Conservation (phyloP, 2,329 filamentous ascomycete genomes). For the Dothidotthia symphoricarpi region DNA sequence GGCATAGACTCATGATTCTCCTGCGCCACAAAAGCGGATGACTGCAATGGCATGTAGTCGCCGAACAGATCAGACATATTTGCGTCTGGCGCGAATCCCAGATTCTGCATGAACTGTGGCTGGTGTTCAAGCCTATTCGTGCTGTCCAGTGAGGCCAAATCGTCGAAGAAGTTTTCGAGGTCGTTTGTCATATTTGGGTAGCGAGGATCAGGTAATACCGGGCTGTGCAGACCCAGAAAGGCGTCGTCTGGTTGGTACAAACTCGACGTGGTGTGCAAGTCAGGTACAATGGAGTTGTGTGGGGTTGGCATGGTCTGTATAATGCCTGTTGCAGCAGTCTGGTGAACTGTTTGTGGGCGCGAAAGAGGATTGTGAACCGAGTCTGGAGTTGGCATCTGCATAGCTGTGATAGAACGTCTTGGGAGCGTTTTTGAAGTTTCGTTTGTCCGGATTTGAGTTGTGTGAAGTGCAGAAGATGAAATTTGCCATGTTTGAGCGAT, state of each 20-base stretch:
- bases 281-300: conserved; percentile 12
- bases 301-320: conserved; percentile 3
- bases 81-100: conserved; percentile 63
- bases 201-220: conserved; percentile 17
- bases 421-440: conserved; percentile 3
- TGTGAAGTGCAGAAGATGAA: background rate
- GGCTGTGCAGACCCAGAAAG: conserved; percentile 2
- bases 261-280: conserved; percentile 5
- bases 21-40: conserved; percentile 32
- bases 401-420: conserved; percentile 4
- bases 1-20: conserved; percentile 15
- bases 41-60: conserved; percentile 42
- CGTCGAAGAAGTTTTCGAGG: conserved; percentile 57
- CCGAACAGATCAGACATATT: conserved; percentile 57
- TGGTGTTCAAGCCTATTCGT: conserved; percentile 55
- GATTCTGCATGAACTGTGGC: conserved; percentile 64
- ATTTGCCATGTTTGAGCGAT: conserved; percentile 14
- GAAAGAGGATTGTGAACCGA: conserved; percentile 16
- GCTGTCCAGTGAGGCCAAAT: conserved; percentile 57
- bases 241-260: conserved; percentile 7
- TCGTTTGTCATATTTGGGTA: conserved; percentile 43
- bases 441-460: background rate
- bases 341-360: conserved; percentile 1
- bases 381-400: conserved; percentile 22
- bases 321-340: conserved; percentile 1